Conservation (phyloP, 2,329 filamentous ascomycete genomes). For the Calonectria fujianensis region DNA sequence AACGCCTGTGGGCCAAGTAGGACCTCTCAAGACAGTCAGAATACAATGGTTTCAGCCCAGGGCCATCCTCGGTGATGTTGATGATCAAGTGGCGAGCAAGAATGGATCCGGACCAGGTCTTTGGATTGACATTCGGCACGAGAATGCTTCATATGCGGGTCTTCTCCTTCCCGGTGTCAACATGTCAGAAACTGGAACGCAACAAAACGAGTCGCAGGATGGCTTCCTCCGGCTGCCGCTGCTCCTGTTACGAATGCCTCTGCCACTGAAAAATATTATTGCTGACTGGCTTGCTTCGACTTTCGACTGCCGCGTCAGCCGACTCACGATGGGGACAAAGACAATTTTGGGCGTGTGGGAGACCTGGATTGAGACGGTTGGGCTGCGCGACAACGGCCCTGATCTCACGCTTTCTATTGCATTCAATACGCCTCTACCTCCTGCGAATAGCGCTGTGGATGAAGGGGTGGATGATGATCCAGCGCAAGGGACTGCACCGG, state of each 20-base stretch:
- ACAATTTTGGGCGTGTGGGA: constrained; percentile 72
- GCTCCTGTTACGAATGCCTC: constrained; percentile 74
- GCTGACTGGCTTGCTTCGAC: constrained; percentile 71
- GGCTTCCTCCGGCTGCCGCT: constrained; percentile 71
- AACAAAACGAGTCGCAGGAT: constrained; percentile 43
- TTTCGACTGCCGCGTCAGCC: constrained; percentile 74
- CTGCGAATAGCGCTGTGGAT: constrained; percentile 24
- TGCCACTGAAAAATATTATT: constrained; percentile 69
- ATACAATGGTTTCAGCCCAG: constrained; percentile 67
- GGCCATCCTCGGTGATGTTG: constrained; percentile 57
- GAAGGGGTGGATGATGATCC: constrained; percentile 46
- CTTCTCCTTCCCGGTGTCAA: constrained; percentile 67
- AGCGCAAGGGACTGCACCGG: constrained; percentile 48
- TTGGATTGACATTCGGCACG: constrained; percentile 72
- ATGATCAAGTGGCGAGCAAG: constrained; percentile 45
- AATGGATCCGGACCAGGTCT: constrained; percentile 57
- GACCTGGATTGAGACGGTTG: constrained; percentile 67
- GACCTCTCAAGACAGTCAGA: constrained; percentile 67
- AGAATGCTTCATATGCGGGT: constrained; percentile 71
- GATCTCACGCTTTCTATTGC: constrained; percentile 72
- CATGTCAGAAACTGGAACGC: constrained; percentile 48
- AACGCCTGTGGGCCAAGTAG: constrained; percentile 61
- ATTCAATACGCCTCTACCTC: constrained; percentile 65
- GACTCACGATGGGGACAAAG: constrained; percentile 69
- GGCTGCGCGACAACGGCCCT: constrained; percentile 58